Percentiles rank a stretch among this genome's conserved stretches.
phyloP scores from a whole-genome alignment of 108 stramenopile genomes.

The Skeletonema marinoi region DNA sequence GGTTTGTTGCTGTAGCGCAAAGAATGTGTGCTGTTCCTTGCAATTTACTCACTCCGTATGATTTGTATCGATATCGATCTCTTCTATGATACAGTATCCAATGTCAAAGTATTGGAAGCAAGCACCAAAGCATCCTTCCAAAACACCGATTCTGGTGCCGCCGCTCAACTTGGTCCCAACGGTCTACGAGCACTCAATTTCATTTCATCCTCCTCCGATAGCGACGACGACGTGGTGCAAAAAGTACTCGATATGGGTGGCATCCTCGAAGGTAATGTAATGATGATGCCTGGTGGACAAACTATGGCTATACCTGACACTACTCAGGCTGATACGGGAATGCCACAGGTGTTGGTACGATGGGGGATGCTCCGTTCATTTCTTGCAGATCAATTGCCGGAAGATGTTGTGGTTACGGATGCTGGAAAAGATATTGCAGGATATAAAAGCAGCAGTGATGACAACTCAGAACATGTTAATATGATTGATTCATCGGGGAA shows the following conservation, averaged over 20 bases:
- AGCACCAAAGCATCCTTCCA: background rate
- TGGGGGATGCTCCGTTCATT: background rate
- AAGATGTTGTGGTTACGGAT: background rate
- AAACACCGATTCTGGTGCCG: background rate
- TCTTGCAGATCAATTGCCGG: background rate
- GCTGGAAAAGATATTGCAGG: background rate
- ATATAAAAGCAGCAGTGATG: background rate
- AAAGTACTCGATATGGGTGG: constrained; percentile 6
- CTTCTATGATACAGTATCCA: background rate
- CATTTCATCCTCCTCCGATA: background rate
- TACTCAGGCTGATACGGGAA: background rate
- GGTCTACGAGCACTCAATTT: constrained; percentile 5
- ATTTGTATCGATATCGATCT: too few relatives aligned
- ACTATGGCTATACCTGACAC: constrained; percentile 7
- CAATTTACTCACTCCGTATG: background rate
- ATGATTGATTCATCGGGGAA: background rate
- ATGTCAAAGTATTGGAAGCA: constrained; percentile 13
- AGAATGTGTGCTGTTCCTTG: background rate
- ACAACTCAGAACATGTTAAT: background rate
- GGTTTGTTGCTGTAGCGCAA: too few relatives aligned
- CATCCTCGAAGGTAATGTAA: background rate
- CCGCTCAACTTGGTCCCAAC: constrained; percentile 15
- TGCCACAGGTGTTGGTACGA: background rate
- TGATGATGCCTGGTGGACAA: constrained; percentile 6
- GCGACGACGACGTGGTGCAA: background rate